Evolutionary conservation across 441 rosid genomes (phyloP), one percentile per base, ranked within the genome.

Genomic region (Pelargonium citronellum): DNA sequence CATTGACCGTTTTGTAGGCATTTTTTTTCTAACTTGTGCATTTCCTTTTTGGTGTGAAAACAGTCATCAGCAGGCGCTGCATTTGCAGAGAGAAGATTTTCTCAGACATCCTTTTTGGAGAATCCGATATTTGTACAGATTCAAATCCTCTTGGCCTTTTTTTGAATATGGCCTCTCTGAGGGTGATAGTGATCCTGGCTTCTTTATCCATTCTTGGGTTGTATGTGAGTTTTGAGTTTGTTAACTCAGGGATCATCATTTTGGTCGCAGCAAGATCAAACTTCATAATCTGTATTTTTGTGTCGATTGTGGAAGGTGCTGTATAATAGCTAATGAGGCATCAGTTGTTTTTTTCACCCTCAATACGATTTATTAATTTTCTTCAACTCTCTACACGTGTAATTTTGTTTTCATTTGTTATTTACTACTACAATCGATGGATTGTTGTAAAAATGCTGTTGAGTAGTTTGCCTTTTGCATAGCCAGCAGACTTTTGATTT

Each of bases 361-460:
- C 41, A 0, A 37, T 6, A 6, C 41, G 7, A 37, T 53, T 69
- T 11, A 20, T 69, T 44, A 11, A 49, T 72, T 22, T 7, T 69
- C 78, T 73, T 73, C 69, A 41, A 44, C 74, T 16, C 74, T 16
- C 84, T 82, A 80, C 75, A 75, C 73, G 71, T 61, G 57, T 37
- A 37, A 37, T 37, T 37, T 37, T 37, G 41, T 37, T 68, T 15
- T 22, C 34, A 2, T 66, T 61, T 24, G 15, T 27, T 15, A 2
- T 24, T 70, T 46, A 16, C 46, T 30, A 30, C 39, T 34, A 34
- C 39, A 34, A 34, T 5, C 1, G 39, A 34, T 34, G 6, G 11
- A 55, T 68, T 71, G 66, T 69, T 71, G 80, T 77, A 63, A 43
- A 47, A 53, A 64, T 43, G 37, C 60, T 58, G 64, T 60, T 55